phyloP scores from a whole-genome alignment of 2,329 filamentous ascomycete species.

The Trichoderma afroharzianum region DNA sequence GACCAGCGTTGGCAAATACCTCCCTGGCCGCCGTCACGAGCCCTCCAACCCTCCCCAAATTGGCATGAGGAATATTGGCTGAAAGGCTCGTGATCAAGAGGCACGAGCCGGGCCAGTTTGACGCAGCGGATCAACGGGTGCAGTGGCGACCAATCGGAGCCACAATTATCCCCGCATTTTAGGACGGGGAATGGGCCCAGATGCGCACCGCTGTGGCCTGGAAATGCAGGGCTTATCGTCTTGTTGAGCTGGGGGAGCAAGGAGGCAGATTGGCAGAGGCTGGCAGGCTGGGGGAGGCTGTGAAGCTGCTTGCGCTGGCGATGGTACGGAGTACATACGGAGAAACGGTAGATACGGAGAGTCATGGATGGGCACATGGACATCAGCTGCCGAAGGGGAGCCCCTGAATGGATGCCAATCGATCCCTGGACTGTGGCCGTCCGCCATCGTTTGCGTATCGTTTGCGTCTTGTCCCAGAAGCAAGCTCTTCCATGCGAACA shows the following conservation, averaged over 20 bases:
- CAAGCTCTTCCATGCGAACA: not conserved
- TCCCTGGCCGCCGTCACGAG: slow-evolving; percentile 14
- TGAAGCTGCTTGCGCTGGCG: not conserved
- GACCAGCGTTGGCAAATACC: slow-evolving; percentile 6
- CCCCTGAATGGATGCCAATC: slow-evolving; percentile 1
- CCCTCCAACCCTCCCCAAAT: not conserved
- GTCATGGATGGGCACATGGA: not conserved
- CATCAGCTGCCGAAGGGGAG: not conserved
- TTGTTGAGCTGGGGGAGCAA: slow-evolving; percentile 13
- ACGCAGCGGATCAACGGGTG: slow-evolving; percentile 15
- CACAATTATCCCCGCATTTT: slow-evolving; percentile 16
- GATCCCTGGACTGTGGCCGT: not conserved
- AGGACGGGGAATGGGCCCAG: slow-evolving; percentile 10
- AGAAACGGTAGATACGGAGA: not conserved
- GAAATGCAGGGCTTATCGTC: slow-evolving; percentile 16
- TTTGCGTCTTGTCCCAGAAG: slow-evolving; percentile 5
- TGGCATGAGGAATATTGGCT: slow-evolving; percentile 4
- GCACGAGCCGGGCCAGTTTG: slow-evolving; percentile 17
- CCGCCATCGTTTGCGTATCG: slow-evolving; percentile 7
- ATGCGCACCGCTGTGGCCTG: slow-evolving; percentile 7
- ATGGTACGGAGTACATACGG: not conserved
- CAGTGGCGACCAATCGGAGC: slow-evolving; percentile 15
- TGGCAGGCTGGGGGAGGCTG: not conserved
- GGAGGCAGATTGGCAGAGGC: not conserved
- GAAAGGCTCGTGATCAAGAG: slow-evolving; percentile 15